These are phyloP conservation scores for Cryptococcus floricola DNA, from an alignment of 1,284 basidiomycete species.

Conservation along the genomic window DNA sequence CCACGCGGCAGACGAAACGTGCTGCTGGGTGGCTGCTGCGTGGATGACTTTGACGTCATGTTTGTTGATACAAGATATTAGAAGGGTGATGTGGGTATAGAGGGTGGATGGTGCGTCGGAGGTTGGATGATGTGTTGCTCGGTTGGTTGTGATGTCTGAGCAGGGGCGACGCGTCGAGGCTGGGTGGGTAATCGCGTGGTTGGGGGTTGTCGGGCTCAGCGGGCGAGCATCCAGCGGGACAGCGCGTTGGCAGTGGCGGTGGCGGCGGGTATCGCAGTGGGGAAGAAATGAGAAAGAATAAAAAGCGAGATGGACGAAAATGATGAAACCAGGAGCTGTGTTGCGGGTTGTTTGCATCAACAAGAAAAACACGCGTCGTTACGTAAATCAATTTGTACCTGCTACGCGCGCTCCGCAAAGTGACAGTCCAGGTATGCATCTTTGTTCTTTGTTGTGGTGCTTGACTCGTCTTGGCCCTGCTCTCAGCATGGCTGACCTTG, in stretches of 20 bases:
- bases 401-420: neutral
- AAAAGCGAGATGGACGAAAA: neutral
- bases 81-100: neutral
- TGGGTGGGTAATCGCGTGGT: neutral
- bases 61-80: too few relatives aligned
- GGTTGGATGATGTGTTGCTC: neutral
- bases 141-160: neutral
- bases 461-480: too few relatives aligned
- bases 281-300: neutral
- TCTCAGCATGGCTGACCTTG: too few relatives aligned
- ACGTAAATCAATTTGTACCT: neutral
- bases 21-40: constrained; percentile 4
- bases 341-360: neutral
- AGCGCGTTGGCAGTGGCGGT: neutral
- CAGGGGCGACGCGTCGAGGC: neutral
- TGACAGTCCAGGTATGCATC: too few relatives aligned
- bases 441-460: too few relatives aligned
- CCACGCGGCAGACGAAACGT: constrained; percentile 16
- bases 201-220: neutral
- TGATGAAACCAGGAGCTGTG: too few relatives aligned
- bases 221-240: neutral
- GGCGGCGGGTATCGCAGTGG: too few relatives aligned
- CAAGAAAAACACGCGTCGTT: neutral
- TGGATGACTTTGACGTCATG: constrained; percentile 1
- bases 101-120: neutral